phyloP scores from a whole-genome alignment of 768 basidiomycete genomes.

The Melanogaster broomeanus region DNA sequence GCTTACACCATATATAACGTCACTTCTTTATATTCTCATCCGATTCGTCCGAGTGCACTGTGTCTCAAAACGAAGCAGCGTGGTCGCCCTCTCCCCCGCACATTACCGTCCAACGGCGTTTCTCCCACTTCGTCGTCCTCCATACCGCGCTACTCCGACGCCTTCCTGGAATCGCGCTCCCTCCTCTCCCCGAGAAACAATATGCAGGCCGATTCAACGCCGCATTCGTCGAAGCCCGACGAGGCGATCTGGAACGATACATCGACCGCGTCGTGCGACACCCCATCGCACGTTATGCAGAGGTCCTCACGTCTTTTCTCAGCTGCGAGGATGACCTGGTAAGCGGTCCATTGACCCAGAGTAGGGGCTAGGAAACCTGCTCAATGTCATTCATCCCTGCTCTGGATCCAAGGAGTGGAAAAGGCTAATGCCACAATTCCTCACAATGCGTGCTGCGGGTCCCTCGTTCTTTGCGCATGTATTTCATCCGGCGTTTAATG shows the following conservation, averaged over 20 bases:
- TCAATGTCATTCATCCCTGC: background rate
- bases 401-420: conserved; percentile 63
- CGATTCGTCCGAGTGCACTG: conserved; percentile 16
- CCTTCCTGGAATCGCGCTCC: conserved; percentile 75
- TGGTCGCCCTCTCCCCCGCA: conserved; percentile 43
- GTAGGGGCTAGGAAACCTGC: background rate
- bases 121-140: conserved; percentile 81
- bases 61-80: conserved; percentile 16
- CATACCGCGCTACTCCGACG: conserved; percentile 69
- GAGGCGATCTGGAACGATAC: conserved; percentile 82
- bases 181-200: conserved; percentile 84
- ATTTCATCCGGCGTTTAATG: conserved; percentile 83
- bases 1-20: conserved; percentile 77
- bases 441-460: conserved; percentile 65
- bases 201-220: conserved; percentile 79
- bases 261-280: conserved; percentile 69
- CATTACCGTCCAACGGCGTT: conserved; percentile 79
- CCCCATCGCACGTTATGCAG: conserved; percentile 75
- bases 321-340: conserved; percentile 75
- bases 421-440: conserved; percentile 57
- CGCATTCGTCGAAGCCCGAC: conserved; percentile 80
- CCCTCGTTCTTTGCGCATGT: conserved; percentile 77
- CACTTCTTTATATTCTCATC: conserved; percentile 68
- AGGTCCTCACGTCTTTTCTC: conserved; percentile 79
- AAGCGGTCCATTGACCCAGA: conserved; percentile 30